Evolutionary conservation across 2,329 filamentous ascomycete species (phyloP), one percentile per base, ranked within the genome.

Genomic region (Furcasterigmium furcatum): DNA sequence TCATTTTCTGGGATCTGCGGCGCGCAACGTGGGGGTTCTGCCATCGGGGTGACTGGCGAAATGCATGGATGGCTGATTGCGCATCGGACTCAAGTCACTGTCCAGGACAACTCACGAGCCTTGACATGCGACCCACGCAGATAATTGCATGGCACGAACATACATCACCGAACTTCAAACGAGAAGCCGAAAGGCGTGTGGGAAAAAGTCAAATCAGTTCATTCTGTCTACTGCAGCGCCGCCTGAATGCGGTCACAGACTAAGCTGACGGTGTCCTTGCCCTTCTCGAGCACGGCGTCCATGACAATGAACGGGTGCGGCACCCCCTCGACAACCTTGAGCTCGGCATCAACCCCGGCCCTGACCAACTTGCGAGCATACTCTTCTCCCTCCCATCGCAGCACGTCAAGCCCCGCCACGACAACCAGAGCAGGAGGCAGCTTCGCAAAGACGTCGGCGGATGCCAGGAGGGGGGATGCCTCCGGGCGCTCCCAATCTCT

Each of bases 281-380:
- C 38, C 16, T 46, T 40, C 13, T 42, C n/a, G 7, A 45, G 25
- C 14, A 39, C 24, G 24, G 24, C 24, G 24, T 27, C 24, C 24
- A 27, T 27, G 24, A 27, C 24, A 27, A 27, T 27, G 12, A 27
- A 27, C 7, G 24, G 24, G 12, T 27, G 24, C 12, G 52, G 52
- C 41, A 45, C 36, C 4, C 52, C 49, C 38, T 54, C 42, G 39
- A 52, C 48, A 18, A 52, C 32, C n/a, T 45, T 24, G 5, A 49
- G 21, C 3, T 43, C 40, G 12, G 34, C 44, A 13, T 29, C 18
- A 10, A 49, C 44, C 16, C 44, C 44, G 6, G 44, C 39, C 12
- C 24, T 22, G 16, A 21, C 32, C 20, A 49, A 20, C 18, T 43
- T 49, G 30, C 21, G 36, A 2, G 6, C 47, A 46, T 38, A 46